Evolutionary conservation across 75 land plant genomes (phyloP).

Genomic region (Larix kaempferi): DNA sequence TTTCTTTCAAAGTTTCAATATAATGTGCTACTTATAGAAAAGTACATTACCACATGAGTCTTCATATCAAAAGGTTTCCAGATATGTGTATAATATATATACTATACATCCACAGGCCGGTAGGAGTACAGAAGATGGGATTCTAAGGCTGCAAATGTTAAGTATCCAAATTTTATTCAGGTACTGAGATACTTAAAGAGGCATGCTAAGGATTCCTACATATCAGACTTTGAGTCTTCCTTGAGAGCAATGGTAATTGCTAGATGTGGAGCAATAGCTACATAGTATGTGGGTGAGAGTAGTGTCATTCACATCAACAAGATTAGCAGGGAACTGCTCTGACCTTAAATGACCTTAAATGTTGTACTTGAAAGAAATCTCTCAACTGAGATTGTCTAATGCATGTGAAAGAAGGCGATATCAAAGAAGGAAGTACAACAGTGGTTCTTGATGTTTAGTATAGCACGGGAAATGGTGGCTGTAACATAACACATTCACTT

Average conservation of each 20-base stretch:
- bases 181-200: neutral
- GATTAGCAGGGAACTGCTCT: constrained; percentile 50
- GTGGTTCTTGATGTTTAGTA: constrained; percentile 61
- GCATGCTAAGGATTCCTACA: constrained; percentile 93
- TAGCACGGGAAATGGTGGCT: constrained; percentile 57
- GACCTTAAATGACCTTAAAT: constrained; percentile 68
- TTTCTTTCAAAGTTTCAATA: too few species aligned
- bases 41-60: too few species aligned
- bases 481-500: constrained; percentile 23
- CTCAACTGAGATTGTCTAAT: constrained; percentile 83
- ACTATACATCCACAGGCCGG: too few species aligned
- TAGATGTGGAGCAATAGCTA: constrained; percentile 81
- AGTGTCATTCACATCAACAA: constrained; percentile 61
- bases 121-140: too few species aligned
- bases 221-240: constrained; percentile 90
- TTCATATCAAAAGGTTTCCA: too few species aligned
- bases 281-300: constrained; percentile 86
- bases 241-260: constrained; percentile 87
- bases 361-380: constrained; percentile 69
- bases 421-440: constrained; percentile 67
- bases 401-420: constrained; percentile 84
- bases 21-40: too few species aligned
- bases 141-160: too few species aligned
- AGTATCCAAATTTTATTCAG: too few species aligned
- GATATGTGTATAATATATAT: too few species aligned